Base-by-base conservation (phyloP, 78 protist genomes). In the Polysphondylium violaceum region DNA sequence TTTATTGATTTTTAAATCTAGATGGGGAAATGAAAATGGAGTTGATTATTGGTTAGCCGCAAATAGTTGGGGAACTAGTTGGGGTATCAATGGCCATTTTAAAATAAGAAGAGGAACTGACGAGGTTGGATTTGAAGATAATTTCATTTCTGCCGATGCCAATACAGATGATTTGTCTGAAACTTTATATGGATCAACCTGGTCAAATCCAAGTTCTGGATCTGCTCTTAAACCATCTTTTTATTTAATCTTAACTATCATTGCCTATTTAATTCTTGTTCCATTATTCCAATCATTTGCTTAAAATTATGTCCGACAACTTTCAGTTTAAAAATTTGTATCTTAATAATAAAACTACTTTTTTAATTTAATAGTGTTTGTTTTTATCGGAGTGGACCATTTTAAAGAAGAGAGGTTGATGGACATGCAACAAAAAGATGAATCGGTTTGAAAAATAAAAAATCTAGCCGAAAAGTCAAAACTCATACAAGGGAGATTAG, bases 61-160 rank as follows among this genome's bases (percentile, higher is more conserved):
- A 0, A 86, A 86, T 36, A 25, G 50, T 21, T 86, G 92, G 92
- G 92, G 92, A 1, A 72, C 83, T 5, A 74, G 44, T 0, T 86
- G 79, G 85, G 92, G 92, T 25, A 51, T 44, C 1, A 2, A 23
- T 14, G 92, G 92, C 8, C 27, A 8, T 3, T 86, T 86, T 43
- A 63, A 31, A 51, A 36, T 86, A 17, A 41, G 23, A 23, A 21
- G 72, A 25, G 74, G 61, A 7, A 27, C 64, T 0, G 19, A 86
- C 19, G 76, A 53, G 27, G 72, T 55, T 4, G 8, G 41, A 1
- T 50, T 86, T 25, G 92, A 86, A 40, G 31, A 23, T 3, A 55
- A 56, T 38, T 47, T 78, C 38, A 38, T 67, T 25, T n/a, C 75
- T 6, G 40, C 38, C 6, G 31, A 31, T 29, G 69, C 36, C 6